phyloP scores from a whole-genome alignment of 1,284 basidiomycete species.

The Pascua sp. region DNA sequence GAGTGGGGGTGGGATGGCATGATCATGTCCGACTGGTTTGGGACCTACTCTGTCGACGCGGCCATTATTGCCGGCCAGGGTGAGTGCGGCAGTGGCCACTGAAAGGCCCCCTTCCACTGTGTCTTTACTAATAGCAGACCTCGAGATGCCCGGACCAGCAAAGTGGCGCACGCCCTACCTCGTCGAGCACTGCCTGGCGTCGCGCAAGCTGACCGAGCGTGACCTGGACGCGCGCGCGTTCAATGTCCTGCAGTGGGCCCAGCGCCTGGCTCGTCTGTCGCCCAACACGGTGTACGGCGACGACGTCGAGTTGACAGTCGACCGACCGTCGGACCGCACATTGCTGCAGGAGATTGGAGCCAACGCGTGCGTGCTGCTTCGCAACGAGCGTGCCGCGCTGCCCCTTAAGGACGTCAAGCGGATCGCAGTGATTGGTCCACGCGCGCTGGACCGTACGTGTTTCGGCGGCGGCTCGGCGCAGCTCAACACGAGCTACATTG shows the following conservation, averaged over 20 bases:
- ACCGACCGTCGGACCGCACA: slow-evolving; percentile 15
- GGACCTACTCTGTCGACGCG: slow-evolving; percentile 63
- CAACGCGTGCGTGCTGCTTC: slow-evolving; percentile 58
- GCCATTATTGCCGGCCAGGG: slow-evolving; percentile 58
- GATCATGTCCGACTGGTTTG: slow-evolving; percentile 59
- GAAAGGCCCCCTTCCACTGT: no score
- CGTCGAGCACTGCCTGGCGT: slow-evolving; percentile 59
- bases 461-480: slow-evolving; percentile 55
- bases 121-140: slow-evolving; percentile 55
- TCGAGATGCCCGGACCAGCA: slow-evolving; percentile 29
- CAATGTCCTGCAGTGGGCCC: slow-evolving; percentile 44
- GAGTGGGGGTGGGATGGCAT: slow-evolving; percentile 70
- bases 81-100: no score
- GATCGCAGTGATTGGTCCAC: slow-evolving; percentile 60
- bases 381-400: slow-evolving; percentile 49
- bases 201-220: slow-evolving; percentile 54
- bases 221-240: slow-evolving; percentile 19
- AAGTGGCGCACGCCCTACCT: slow-evolving; percentile 22
- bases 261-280: slow-evolving; percentile 22
- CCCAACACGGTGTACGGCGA: slow-evolving; percentile 25
- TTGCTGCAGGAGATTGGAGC: slow-evolving; percentile 25
- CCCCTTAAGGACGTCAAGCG: slow-evolving; percentile 24
- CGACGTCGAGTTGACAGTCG: slow-evolving; percentile 21
- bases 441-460: slow-evolving; percentile 56
- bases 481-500: slow-evolving; percentile 52